Evolutionary conservation across 169 alveolate genomes (phyloP), one percentile per base, ranked within the genome.

Genomic region (Plasmodium coatneyi): DNA sequence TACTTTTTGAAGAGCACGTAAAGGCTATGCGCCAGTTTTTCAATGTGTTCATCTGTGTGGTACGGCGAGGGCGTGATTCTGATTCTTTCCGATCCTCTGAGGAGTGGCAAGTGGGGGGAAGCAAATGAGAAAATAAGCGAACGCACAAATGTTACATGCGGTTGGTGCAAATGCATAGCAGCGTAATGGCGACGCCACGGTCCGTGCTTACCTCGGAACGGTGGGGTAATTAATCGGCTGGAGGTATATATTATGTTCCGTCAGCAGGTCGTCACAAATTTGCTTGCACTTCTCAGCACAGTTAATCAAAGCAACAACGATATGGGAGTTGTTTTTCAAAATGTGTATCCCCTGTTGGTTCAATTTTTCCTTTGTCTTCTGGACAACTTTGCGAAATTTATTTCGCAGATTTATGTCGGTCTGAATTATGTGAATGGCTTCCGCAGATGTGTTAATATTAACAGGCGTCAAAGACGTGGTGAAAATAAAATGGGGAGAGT

Each of bases 181-280:
- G 14, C 32, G 54, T 9, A 80, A 14, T 30, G 34, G 22, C 16
- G 71, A 14, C 28, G 22, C 3, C 71, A 3, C 81, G 1, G 14
- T 2, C 46, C 19, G n/a, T 19, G 71, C 89, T 93, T 60, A 90
- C 95, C 56, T 90, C 54, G 98, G 97, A 28, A 97, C 99, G 25
- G 99, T 97, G 6, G 99, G 99, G 84, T 96, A 97, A 92, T 97
- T 97, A 71, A 97, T 97, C 3, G 99, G 99, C 94, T 97, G 97
- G 9, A 97, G 95, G 86, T 97, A 97, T 4, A 97, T 95, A 74
- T 95, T 94, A 82, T 95, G 86, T 25, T 96, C 97, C 19, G 93
- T 70, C 34, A 97, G 84, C 2, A 97, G 96, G 9, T 78, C 93
- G 39, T 97, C 98, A 41, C 97, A 90, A 10, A 96, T 97, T 39